Conservation (phyloP, 192 early-diverging fungal species). For the Coemansia sp. region DNA sequence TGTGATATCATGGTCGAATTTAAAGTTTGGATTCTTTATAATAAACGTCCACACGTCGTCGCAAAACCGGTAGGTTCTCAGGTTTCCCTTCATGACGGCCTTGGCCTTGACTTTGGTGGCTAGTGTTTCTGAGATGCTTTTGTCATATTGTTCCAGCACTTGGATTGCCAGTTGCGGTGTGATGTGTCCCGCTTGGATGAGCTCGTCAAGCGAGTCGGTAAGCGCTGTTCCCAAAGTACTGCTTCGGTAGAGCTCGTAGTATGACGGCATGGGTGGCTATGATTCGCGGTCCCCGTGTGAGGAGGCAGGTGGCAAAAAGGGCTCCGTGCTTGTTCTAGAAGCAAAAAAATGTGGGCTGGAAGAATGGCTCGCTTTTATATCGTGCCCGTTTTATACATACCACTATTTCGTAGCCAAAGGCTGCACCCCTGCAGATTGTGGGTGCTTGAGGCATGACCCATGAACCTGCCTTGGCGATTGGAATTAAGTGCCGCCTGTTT, state of each 20-base stretch:
- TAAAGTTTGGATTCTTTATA: constrained; percentile 78
- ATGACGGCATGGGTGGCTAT: constrained; percentile 48
- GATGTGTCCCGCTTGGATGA: constrained; percentile 82
- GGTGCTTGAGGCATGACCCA: too few relatives aligned
- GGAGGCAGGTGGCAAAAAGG: too few relatives aligned
- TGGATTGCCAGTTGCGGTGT: constrained; percentile 92
- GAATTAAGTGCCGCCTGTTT: too few relatives aligned
- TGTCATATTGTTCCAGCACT: constrained; percentile 70
- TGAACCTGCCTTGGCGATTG: too few relatives aligned
- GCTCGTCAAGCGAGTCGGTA: constrained; percentile 94
- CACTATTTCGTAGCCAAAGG: too few relatives aligned
- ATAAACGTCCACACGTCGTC: constrained; percentile 99
- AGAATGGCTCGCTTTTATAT: too few relatives aligned
- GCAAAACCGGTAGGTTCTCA: constrained; percentile 89
- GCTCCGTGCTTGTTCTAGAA: too few relatives aligned
- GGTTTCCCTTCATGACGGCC: constrained; percentile 70
- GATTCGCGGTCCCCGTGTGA: too few relatives aligned
- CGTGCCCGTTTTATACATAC: too few relatives aligned
- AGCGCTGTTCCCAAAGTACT: constrained; percentile 85
- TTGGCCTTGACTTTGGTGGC: constrained; percentile 72
- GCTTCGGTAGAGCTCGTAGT: constrained; percentile 70
- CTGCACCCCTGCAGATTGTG: too few relatives aligned
- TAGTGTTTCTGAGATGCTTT: constrained; percentile 84
- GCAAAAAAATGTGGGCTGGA: too few relatives aligned
- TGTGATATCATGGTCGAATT: constrained; percentile 78